Percentiles rank a stretch among this genome's conserved stretches.
Evolutionary conservation across 2,329 filamentous ascomycete species (phyloP).

Genomic region (Chrysosphaeria jannelii): DNA sequence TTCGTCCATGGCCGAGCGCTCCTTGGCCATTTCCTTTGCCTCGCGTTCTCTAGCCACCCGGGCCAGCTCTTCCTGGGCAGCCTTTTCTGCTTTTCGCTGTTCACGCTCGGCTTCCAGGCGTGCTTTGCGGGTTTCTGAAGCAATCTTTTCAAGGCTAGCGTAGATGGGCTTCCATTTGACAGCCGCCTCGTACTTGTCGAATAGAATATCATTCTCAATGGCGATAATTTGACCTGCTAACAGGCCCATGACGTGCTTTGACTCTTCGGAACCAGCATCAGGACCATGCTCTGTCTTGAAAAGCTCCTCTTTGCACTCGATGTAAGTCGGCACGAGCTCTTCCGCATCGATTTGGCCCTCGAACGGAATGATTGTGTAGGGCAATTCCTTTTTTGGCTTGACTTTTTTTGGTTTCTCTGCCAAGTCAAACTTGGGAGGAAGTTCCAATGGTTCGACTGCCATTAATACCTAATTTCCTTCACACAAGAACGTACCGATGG

Average conservation of each 20-base stretch:
- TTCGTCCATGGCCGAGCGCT: conserved; percentile 14
- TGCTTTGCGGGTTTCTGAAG: conserved; percentile 14
- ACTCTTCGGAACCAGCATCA: too few relatives aligned
- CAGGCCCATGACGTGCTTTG: too few relatives aligned
- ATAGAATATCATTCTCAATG: conserved; percentile 51
- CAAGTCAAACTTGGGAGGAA: conserved; percentile 10
- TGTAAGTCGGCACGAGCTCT: conserved; percentile 41
- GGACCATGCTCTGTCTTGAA: too few relatives aligned
- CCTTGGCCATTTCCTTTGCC: conserved; percentile 4
- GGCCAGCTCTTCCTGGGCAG: conserved; percentile 5
- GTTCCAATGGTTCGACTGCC: too few relatives aligned
- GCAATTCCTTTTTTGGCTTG: too few relatives aligned
- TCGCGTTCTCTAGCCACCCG: conserved; percentile 6
- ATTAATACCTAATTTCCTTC: too few relatives aligned
- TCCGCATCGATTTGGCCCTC: conserved; percentile 49
- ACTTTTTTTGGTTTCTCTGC: conserved; percentile 7
- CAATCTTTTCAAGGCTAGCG: conserved; percentile 29
- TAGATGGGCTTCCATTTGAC: conserved; percentile 30
- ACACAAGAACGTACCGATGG: too few relatives aligned
- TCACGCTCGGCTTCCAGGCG: conserved; percentile 9
- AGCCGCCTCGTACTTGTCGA: conserved; percentile 35
- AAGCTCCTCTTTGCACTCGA: conserved; percentile 42
- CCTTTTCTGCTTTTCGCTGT: conserved; percentile 7
- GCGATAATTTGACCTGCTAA: too few relatives aligned
- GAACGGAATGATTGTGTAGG: conserved; percentile 18